Evolutionary conservation across 768 basidiomycete genomes (phyloP).

Genomic region (Auriscalpium orientale): DNA sequence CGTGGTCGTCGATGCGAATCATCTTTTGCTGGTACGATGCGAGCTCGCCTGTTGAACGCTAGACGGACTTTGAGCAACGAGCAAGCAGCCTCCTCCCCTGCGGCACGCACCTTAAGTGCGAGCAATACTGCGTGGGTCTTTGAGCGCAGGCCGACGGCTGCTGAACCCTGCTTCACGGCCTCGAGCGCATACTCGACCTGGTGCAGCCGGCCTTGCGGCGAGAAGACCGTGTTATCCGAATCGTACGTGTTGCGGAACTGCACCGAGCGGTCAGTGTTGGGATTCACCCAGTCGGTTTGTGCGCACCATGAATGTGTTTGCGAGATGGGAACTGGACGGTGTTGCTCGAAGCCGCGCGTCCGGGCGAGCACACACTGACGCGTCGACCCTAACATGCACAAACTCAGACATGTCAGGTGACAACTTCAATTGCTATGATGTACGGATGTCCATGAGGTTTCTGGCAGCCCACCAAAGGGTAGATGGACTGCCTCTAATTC

Average conservation of each 20-base stretch:
- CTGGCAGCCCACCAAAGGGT: too few species aligned
- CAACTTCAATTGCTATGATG: background rate
- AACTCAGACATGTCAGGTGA: conserved; percentile 1
- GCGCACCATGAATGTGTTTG: background rate
- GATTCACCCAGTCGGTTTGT: too few species aligned
- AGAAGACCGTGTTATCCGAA: conserved; percentile 97
- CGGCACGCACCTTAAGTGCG: conserved; percentile 72
- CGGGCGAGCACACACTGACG: background rate
- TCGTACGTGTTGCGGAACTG: conserved; percentile 97
- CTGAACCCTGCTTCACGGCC: conserved; percentile 98
- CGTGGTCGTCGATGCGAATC: conserved; percentile 98
- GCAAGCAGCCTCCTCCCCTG: background rate
- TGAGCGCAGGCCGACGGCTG: conserved; percentile 93
- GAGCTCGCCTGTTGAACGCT: conserved; percentile 97
- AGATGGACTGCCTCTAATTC: too few species aligned
- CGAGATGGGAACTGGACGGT: too few species aligned
- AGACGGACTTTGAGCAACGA: background rate
- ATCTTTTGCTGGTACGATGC: conserved; percentile 99
- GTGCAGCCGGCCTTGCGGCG: conserved; percentile 92
- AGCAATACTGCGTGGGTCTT: conserved; percentile 91
- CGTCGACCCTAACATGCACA: conserved; percentile 6
- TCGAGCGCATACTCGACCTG: conserved; percentile 98
- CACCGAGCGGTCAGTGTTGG: background rate
- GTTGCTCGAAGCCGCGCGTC: background rate
- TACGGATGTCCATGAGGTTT: background rate